Percentiles rank a stretch among this genome's conserved stretches.
phyloP scores from a whole-genome alignment of 108 stramenopile species.

The Cylindrotheca closterium region DNA sequence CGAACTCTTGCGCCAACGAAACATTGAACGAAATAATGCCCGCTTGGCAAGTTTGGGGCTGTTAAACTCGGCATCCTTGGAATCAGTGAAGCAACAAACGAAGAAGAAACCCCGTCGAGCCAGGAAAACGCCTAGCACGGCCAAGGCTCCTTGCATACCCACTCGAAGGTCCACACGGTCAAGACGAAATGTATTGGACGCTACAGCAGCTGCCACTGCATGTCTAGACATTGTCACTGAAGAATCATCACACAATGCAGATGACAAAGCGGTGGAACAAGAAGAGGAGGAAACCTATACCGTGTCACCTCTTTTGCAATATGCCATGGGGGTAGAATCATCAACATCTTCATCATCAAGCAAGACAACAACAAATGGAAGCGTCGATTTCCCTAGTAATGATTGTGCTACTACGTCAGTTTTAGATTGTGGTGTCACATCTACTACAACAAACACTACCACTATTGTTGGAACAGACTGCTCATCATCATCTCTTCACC shows the following conservation, averaged over 20 bases:
- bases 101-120: not conserved
- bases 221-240: not conserved
- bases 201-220: no score
- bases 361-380: not conserved
- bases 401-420: conserved; percentile 14
- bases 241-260: not conserved
- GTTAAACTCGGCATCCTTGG: not conserved
- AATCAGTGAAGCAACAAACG: not conserved
- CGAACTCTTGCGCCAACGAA: conserved; percentile 57
- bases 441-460: no score
- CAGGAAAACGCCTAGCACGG: not conserved
- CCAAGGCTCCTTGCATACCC: no score
- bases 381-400: no score
- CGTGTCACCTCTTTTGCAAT: conserved; percentile 40
- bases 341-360: not conserved
- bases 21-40: conserved; percentile 85
- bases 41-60: conserved; percentile 46
- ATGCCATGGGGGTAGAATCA: conserved; percentile 18
- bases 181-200: not conserved
- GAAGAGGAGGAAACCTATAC: conserved; percentile 24
- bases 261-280: not conserved
- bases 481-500: conserved; percentile 1
- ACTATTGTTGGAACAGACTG: no score
- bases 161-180: not conserved
- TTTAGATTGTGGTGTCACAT: no score